Conservation (phyloP, 2,329 filamentous ascomycete species). For the Arthrinium phaeospermum region DNA sequence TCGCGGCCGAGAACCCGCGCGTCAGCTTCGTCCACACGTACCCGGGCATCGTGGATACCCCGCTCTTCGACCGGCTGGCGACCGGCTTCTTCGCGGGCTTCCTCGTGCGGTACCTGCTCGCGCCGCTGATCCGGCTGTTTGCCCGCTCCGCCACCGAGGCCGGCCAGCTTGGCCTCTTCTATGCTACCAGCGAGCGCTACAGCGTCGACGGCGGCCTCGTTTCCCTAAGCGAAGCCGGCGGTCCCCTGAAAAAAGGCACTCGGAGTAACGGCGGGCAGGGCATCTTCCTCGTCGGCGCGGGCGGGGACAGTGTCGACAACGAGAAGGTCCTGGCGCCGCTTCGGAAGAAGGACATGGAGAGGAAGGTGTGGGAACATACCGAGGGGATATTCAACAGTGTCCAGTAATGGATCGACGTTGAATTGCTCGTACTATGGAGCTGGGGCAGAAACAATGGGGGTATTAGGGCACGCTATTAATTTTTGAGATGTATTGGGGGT, state of each 20-base stretch:
- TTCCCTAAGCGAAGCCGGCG: background rate
- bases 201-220: constrained; percentile 2
- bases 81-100: background rate
- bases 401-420: background rate
- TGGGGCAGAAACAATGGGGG: background rate
- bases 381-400: constrained; percentile 13
- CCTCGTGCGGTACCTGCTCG: background rate
- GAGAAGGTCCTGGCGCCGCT: constrained; percentile 19
- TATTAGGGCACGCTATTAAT: too few relatives aligned
- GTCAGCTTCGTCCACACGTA: constrained; percentile 42
- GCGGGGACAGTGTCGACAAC: constrained; percentile 19
- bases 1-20: constrained; percentile 48
- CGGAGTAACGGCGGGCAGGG: constrained; percentile 14
- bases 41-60: constrained; percentile 36
- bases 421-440: background rate
- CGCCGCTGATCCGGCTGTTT: background rate
- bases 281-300: constrained; percentile 20
- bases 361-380: constrained; percentile 21
- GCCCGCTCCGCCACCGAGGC: constrained; percentile 13
- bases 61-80: background rate
- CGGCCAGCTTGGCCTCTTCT: constrained; percentile 20
- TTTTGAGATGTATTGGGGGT: too few relatives aligned
- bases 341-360: constrained; percentile 19
- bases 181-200: constrained; percentile 18
- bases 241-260: background rate